A percentile compares a stretch with the other conserved stretches of the same genome.
phyloP scores from a whole-genome alignment of 2,329 filamentous ascomycete species.

The Arthrobotrys conoides region DNA sequence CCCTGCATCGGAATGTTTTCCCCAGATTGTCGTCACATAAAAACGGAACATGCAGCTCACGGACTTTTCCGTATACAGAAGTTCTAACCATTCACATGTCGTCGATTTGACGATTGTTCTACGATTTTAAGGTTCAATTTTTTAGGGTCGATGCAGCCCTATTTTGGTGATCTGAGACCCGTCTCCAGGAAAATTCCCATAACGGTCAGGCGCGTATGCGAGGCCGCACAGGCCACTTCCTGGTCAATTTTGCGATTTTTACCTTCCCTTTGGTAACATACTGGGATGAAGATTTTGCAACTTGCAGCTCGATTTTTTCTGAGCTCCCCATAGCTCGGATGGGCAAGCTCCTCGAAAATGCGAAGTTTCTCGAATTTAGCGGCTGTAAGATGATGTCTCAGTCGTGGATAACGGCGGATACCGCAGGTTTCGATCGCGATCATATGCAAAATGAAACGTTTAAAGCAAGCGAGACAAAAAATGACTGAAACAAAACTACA shows the following conservation, averaged over 20 bases:
- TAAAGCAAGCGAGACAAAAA: neutral
- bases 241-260: slow-evolving; percentile 20
- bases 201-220: slow-evolving; percentile 20
- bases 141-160: slow-evolving; percentile 23
- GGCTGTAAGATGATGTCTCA: slow-evolving; percentile 10
- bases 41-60: slow-evolving; percentile 21
- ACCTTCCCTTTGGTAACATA: slow-evolving; percentile 14
- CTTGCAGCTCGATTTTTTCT: slow-evolving; percentile 14
- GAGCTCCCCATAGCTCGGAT: slow-evolving; percentile 11
- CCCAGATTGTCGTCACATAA: slow-evolving; percentile 26
- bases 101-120: neutral
- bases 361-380: slow-evolving; percentile 1
- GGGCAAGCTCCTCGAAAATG: slow-evolving; percentile 10
- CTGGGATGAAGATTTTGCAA: slow-evolving; percentile 14
- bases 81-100: neutral
- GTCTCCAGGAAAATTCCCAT: slow-evolving; percentile 8
- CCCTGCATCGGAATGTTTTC: slow-evolving; percentile 29
- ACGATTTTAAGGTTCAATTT: slow-evolving; percentile 6
- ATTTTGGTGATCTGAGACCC: slow-evolving; percentile 11
- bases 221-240: slow-evolving; percentile 20
- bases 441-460: slow-evolving; percentile 11
- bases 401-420: slow-evolving; percentile 33
- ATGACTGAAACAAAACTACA: neutral
- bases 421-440: slow-evolving; percentile 15
- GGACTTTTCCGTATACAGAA: slow-evolving; percentile 17